These are phyloP conservation scores for Syzygium grande DNA, from an alignment of 345 rosid species.

Conservation along the genomic window DNA sequence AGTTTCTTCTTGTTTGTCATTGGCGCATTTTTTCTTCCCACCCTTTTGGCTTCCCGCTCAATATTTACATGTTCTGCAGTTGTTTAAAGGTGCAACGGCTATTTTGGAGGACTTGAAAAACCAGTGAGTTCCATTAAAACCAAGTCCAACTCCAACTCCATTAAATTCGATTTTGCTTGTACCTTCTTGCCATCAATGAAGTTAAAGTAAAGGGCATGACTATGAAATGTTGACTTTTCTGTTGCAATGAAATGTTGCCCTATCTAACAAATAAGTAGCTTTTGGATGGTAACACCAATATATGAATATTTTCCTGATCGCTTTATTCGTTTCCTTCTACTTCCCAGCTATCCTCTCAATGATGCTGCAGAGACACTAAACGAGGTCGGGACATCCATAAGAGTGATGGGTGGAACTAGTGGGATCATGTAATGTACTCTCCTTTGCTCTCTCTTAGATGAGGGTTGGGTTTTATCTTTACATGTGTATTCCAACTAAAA, in stretches of 20 bases:
- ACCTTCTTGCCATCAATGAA: neutral
- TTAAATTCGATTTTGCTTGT: neutral
- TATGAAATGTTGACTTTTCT: neutral
- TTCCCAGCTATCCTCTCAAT: conserved; percentile 81
- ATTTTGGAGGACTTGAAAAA: conserved; percentile 83
- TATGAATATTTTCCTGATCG: neutral
- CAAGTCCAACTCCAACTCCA: neutral
- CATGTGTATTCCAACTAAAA: neutral
- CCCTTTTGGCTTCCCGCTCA: neutral
- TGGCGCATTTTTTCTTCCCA: neutral
- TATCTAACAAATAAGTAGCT: neutral
- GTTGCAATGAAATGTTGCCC: neutral
- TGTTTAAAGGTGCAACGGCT: conserved; percentile 77
- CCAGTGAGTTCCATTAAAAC: conserved; percentile 30
- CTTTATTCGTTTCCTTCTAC: neutral
- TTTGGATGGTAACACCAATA: neutral
- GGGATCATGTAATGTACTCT: conserved; percentile 59
- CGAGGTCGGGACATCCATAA: conserved; percentile 76
- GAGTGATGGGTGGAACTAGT: conserved; percentile 79
- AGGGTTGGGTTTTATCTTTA: neutral
- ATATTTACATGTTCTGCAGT: conserved; percentile 30
- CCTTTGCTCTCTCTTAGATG: neutral
- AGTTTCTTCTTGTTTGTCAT: neutral
- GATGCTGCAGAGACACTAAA: conserved; percentile 87
- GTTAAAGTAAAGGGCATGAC: neutral